Percentiles rank a stretch among this genome's conserved stretches.
phyloP scores from a whole-genome alignment of 2,329 filamentous ascomycete genomes.

The Ceratocystis colombiana region DNA sequence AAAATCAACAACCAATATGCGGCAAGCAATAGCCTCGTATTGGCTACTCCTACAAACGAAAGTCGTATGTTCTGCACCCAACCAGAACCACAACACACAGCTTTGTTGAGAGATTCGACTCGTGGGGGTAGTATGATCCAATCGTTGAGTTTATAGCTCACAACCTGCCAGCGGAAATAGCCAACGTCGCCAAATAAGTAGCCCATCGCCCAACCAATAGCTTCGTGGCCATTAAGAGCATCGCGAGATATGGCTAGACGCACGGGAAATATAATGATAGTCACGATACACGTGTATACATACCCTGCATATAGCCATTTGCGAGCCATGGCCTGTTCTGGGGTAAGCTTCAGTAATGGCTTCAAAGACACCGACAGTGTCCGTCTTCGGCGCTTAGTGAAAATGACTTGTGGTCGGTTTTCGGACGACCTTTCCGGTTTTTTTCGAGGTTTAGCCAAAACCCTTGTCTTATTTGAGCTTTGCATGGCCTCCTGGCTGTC shows the following conservation, averaged over 20 bases:
- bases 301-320: slow-evolving; percentile 79
- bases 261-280: slow-evolving; percentile 60
- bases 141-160: slow-evolving; percentile 55
- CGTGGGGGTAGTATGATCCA: slow-evolving; percentile 65
- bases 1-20: slow-evolving; percentile 66
- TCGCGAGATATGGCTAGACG: slow-evolving; percentile 56
- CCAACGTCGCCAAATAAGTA: slow-evolving; percentile 77
- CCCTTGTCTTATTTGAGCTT: neutral
- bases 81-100: slow-evolving; percentile 40
- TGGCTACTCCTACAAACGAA: slow-evolving; percentile 59
- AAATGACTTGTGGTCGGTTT: neutral
- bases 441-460: slow-evolving; percentile 4
- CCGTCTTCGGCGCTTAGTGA: slow-evolving; percentile 54
- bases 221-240: slow-evolving; percentile 64
- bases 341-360: slow-evolving; percentile 70
- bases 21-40: slow-evolving; percentile 65
- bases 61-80: slow-evolving; percentile 58
- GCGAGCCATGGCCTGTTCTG: slow-evolving; percentile 60
- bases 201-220: slow-evolving; percentile 82
- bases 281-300: slow-evolving; percentile 58
- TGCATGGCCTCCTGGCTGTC: neutral
- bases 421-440: neutral
- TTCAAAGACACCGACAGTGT: slow-evolving; percentile 54
- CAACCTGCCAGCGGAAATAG: slow-evolving; percentile 59
- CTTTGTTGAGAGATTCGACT: neutral